Evolutionary conservation across 225 moss, liverwort and hornwort genomes (phyloP).

Genomic region (Straminergon stramineum): DNA sequence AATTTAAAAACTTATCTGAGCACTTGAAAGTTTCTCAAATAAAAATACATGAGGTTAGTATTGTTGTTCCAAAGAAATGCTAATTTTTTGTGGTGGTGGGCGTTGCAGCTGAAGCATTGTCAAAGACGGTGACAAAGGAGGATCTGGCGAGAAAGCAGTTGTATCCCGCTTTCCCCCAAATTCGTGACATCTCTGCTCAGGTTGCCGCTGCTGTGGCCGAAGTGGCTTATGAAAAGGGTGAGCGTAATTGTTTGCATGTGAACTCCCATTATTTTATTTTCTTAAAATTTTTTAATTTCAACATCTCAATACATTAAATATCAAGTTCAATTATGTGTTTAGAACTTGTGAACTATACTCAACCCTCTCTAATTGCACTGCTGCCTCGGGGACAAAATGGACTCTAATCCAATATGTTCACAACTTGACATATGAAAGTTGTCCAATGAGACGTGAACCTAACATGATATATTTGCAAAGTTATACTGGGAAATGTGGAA

Average conservation of each 20-base stretch:
- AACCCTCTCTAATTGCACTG: too few species aligned
- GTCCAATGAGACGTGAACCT: background rate
- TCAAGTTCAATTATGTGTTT: too few species aligned
- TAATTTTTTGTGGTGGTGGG: background rate
- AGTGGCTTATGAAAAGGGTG: conserved; percentile 56
- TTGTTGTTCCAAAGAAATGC: background rate
- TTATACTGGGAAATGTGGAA: background rate
- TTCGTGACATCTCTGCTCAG: conserved; percentile 61
- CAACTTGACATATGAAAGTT: background rate
- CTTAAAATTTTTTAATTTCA: too few species aligned
- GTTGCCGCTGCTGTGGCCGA: conserved; percentile 69
- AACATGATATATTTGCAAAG: background rate
- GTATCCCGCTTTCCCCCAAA: conserved; percentile 60
- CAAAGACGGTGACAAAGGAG: conserved; percentile 45
- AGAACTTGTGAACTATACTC: too few species aligned
- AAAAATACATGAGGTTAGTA: too few species aligned
- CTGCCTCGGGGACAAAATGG: too few species aligned
- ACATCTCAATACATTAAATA: too few species aligned
- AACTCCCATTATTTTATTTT: background rate
- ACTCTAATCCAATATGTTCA: background rate
- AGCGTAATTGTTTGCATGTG: background rate
- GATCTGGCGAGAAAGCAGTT: conserved; percentile 61
- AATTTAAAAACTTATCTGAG: background rate
- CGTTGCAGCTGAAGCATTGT: conserved; percentile 61
- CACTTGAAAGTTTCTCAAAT: background rate